Evolutionary conservation across 306 rosid genomes (phyloP).

Genomic region (Potentilla sterilis): DNA sequence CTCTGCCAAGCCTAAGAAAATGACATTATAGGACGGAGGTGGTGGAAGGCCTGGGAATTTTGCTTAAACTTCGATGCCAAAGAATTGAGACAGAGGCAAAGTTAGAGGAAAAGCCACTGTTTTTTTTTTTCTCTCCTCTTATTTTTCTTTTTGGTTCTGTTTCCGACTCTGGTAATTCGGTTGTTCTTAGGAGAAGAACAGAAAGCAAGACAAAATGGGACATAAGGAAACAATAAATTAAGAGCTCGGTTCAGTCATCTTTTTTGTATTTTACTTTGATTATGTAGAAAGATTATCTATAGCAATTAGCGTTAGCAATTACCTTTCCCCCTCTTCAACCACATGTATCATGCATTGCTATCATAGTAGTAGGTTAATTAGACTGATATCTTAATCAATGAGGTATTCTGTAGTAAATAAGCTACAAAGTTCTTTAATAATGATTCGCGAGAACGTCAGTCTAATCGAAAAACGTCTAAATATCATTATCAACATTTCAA

Average conservation of each 20-base stretch:
- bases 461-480: background rate
- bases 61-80: background rate
- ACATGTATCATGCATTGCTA: background rate
- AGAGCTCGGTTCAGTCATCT: constrained; percentile 19
- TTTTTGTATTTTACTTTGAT: constrained; percentile 25
- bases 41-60: constrained; percentile 24
- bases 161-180: constrained; percentile 13
- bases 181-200: constrained; percentile 40
- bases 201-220: constrained; percentile 34
- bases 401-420: background rate
- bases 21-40: constrained; percentile 21
- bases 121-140: constrained; percentile 19
- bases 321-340: background rate
- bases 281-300: constrained; percentile 9
- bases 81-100: constrained; percentile 35
- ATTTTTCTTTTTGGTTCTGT: background rate
- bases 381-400: background rate
- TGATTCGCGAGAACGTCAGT: background rate
- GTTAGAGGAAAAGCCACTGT: constrained; percentile 38
- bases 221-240: constrained; percentile 37
- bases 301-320: constrained; percentile 5
- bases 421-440: background rate
- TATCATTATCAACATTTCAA: no score
- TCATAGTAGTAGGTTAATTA: background rate
- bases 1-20: constrained; percentile 17